Conservation (phyloP, 352 stramenopile genomes). For the Phytopythium vexans region DNA sequence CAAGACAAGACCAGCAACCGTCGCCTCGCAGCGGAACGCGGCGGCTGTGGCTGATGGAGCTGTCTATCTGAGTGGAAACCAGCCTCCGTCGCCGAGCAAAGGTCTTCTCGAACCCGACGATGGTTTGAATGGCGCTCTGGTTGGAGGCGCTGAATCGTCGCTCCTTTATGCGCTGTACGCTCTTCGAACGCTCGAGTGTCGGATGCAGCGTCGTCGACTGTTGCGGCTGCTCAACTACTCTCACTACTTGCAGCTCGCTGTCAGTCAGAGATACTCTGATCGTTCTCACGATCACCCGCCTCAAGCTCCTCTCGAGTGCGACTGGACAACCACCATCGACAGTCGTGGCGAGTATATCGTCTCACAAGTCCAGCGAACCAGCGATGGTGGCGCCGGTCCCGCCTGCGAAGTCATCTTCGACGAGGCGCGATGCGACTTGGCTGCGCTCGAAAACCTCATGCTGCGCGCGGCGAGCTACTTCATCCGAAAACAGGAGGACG, state of each 20-base stretch:
- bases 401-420: constrained; percentile 26
- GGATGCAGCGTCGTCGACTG: constrained; percentile 30
- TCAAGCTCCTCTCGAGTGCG: not conserved
- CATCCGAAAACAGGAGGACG: constrained; percentile 42
- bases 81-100: no score
- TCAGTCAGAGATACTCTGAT: not conserved
- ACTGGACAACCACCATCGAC: not conserved
- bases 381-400: no score
- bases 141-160: not conserved
- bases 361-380: not conserved
- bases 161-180: constrained; percentile 35
- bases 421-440: constrained; percentile 30
- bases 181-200: constrained; percentile 33
- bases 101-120: no score
- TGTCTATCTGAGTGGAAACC: no score
- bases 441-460: constrained; percentile 42
- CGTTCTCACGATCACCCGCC: not conserved
- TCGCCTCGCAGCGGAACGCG: no score
- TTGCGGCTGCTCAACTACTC: constrained; percentile 50
- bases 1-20: no score
- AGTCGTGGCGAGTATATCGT: constrained; percentile 24
- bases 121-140: no score
- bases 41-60: no score
- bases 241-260: constrained; percentile 27
- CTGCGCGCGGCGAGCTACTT: constrained; percentile 41